Base-by-base conservation (phyloP, 2,329 filamentous ascomycete species). In the Verticillium nonalfalfae region DNA sequence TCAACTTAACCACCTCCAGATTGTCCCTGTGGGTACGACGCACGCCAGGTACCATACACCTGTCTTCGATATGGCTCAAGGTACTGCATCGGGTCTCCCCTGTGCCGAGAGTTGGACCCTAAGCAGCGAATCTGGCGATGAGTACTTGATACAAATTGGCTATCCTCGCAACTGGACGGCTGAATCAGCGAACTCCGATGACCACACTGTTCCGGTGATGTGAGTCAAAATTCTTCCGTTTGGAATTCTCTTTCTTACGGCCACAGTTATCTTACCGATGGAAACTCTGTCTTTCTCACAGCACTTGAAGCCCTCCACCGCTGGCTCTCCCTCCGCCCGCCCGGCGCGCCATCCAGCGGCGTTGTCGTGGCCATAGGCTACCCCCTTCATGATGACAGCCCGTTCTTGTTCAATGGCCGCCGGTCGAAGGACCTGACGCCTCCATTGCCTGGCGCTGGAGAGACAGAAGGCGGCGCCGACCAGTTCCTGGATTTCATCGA, bases 401-500 rank as follows among this genome's bases (percentile, higher is more conserved):
- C 65, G 13, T 67, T 65, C 15, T 64, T 75, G 59, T 73, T 71
- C 56, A 67, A 72, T 58, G 65, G 65, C 36, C 70, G 73, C 4
- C 60, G 73, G 3, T 67, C 64, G 0, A 68, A 68, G 4, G 72
- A 75, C 55, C 66, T 75, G 26, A 74, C 71, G 1, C 71, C 73
- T 2, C 64, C 65, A 1, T 64, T 68, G 4, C 61, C 65, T 0
- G 68, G 68, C 10, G 61, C 61, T 3, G 68, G 67, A 0, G 69
- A 69, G 11, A 61, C 57, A 1, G 71, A 72, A 35, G 79, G 79
- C 6, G 79, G 79, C 38, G 80, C 79, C 0, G 73, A 79, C 56
- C 69, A 74, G 7, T 79, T 82, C 26, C 71, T 81, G 1, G 63
- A 72, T 0, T 79, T 80, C 60, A 76, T 82, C 34, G 69, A 76